Conservation (phyloP, 2,329 filamentous ascomycete species). For the Aspergillus aculeatinus region DNA sequence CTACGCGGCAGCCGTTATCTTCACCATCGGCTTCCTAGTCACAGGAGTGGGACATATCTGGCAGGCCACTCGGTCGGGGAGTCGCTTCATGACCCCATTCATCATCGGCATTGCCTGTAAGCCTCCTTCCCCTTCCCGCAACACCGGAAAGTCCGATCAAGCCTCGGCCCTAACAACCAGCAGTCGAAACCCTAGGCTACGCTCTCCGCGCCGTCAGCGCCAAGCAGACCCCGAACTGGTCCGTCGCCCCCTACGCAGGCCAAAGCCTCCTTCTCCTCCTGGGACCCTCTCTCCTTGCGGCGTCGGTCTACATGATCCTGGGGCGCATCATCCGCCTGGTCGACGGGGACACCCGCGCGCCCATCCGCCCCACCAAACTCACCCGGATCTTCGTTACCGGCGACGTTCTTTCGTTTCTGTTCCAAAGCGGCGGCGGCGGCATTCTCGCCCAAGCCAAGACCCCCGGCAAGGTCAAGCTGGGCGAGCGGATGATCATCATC, state of each 20-base stretch:
- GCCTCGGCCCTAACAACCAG: too few species aligned
- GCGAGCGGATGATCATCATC: constrained; percentile 11
- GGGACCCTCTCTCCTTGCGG: constrained; percentile 4
- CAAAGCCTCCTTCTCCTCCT: constrained; percentile 10
- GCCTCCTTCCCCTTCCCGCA: not conserved
- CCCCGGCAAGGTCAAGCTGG: not conserved
- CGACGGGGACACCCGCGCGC: not conserved
- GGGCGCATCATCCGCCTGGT: constrained; percentile 2
- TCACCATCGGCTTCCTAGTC: constrained; percentile 1
- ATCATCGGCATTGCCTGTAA: constrained; percentile 1
- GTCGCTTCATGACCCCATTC: not conserved
- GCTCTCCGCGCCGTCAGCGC: not conserved
- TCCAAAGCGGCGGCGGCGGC: constrained; percentile 11
- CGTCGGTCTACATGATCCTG: constrained; percentile 11
- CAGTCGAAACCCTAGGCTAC: not conserved
- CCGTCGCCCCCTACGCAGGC: not conserved
- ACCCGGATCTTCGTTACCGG: constrained; percentile 11
- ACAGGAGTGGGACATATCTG: not conserved
- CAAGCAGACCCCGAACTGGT: not conserved
- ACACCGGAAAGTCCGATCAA: too few species aligned
- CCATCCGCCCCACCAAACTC: not conserved
- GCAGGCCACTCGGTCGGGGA: not conserved
- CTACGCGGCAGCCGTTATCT: not conserved
- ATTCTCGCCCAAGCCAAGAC: not conserved
- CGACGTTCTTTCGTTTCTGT: constrained; percentile 9